phyloP scores from a whole-genome alignment of 768 basidiomycete species.

The Termitomyces sp. region DNA sequence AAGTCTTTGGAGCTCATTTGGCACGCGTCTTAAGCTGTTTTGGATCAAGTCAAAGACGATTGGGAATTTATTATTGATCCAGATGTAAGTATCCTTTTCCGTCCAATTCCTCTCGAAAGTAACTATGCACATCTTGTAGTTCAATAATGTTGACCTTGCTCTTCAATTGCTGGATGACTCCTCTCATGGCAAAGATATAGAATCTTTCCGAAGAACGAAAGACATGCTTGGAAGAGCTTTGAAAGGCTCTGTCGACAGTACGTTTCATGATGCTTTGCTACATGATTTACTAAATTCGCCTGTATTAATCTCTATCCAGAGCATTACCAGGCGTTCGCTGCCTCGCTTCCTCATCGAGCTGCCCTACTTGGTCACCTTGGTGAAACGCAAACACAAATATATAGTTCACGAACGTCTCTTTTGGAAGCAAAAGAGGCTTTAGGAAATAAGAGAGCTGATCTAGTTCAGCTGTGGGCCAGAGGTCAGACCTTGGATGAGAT shows the following conservation, averaged over 20 bases:
- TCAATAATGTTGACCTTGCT: constrained; percentile 92
- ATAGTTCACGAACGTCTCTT: constrained; percentile 64
- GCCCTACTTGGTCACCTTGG: constrained; percentile 69
- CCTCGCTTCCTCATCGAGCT: constrained; percentile 90
- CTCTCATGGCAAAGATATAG: constrained; percentile 68
- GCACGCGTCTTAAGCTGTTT: constrained; percentile 51
- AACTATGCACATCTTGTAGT: constrained; percentile 40
- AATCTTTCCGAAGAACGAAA: constrained; percentile 76
- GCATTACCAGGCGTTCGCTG: constrained; percentile 92
- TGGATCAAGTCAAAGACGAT: constrained; percentile 83
- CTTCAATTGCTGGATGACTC: constrained; percentile 82
- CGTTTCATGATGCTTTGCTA: constrained; percentile 25
- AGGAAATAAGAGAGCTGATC: constrained; percentile 80
- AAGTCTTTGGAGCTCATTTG: constrained; percentile 1
- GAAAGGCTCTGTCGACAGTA: constrained; percentile 86
- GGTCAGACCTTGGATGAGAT: constrained; percentile 94
- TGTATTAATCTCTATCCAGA: constrained; percentile 36
- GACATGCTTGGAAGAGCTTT: constrained; percentile 73
- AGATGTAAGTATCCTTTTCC: constrained; percentile 48
- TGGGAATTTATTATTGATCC: constrained; percentile 88
- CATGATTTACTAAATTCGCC: neutral
- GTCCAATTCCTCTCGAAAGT: neutral
- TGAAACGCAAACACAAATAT: constrained; percentile 72
- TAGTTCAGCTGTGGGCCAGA: constrained; percentile 86
- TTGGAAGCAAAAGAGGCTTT: constrained; percentile 78